A percentile compares a stretch with the other conserved stretches of the same genome.
Conservation (phyloP, 2,329 filamentous ascomycete species). For the Alternaria metachromatica region DNA sequence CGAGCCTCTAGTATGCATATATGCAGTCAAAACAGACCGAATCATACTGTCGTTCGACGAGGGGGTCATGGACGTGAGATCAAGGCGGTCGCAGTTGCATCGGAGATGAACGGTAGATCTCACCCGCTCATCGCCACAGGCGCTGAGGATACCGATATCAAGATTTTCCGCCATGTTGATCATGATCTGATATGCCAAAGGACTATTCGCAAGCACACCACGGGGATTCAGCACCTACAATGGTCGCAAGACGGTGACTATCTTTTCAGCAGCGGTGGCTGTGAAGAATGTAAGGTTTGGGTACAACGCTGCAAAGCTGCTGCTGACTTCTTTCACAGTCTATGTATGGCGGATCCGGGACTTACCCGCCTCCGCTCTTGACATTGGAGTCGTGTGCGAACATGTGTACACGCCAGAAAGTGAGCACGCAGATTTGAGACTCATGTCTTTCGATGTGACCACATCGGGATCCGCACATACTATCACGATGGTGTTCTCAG, state of each 20-base stretch:
- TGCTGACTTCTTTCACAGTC: slow-evolving; percentile 54
- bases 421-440: slow-evolving; percentile 71
- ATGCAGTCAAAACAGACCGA: slow-evolving; percentile 46
- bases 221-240: slow-evolving; percentile 80
- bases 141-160: slow-evolving; percentile 75
- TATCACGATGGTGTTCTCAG: slow-evolving; percentile 79
- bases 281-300: slow-evolving; percentile 67
- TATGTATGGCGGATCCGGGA: slow-evolving; percentile 76
- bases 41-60: slow-evolving; percentile 61
- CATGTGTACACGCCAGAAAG: slow-evolving; percentile 58
- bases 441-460: slow-evolving; percentile 76
- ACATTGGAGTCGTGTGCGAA: slow-evolving; percentile 61
- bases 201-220: slow-evolving; percentile 77
- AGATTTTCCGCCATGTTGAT: slow-evolving; percentile 66
- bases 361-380: slow-evolving; percentile 57
- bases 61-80: slow-evolving; percentile 91
- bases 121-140: slow-evolving; percentile 67
- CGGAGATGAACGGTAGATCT: neutral
- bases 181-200: slow-evolving; percentile 59
- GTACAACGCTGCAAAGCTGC: neutral
- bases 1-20: slow-evolving; percentile 66
- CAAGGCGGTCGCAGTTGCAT: slow-evolving; percentile 64
- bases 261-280: slow-evolving; percentile 85
- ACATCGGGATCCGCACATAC: slow-evolving; percentile 52
- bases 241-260: slow-evolving; percentile 73